These are phyloP conservation scores for Pachyrhizus erosus DNA, from an alignment of 306 rosid species.

Conservation along the genomic window DNA sequence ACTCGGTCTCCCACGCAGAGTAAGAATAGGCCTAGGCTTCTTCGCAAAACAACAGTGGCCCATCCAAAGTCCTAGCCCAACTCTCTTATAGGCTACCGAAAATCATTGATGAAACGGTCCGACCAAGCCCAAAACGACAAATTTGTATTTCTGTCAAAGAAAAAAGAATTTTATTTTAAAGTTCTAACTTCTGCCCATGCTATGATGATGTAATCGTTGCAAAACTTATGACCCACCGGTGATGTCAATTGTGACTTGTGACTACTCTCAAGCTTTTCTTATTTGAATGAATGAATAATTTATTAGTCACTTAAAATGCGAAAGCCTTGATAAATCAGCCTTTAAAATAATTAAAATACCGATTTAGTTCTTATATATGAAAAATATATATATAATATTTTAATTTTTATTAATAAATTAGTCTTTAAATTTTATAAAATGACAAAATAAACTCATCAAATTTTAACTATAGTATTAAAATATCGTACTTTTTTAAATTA, in stretches of 20 bases:
- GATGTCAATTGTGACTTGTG: not conserved
- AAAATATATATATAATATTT: too few species aligned
- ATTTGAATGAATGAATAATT: too few species aligned
- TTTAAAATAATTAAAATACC: too few species aligned
- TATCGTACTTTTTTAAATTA: too few species aligned
- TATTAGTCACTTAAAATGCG: too few species aligned
- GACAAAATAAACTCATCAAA: too few species aligned
- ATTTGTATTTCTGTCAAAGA: not conserved
- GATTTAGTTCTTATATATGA: too few species aligned
- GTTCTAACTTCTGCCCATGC: not conserved
- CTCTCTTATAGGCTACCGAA: not conserved
- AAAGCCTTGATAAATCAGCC: too few species aligned
- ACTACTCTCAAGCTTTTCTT: not conserved
- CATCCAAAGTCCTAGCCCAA: conserved; percentile 29
- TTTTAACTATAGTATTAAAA: too few species aligned
- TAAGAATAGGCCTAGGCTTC: conserved; percentile 5
- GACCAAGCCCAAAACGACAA: not conserved
- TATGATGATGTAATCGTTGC: not conserved
- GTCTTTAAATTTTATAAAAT: too few species aligned
- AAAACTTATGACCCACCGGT: not conserved
- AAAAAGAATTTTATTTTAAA: not conserved
- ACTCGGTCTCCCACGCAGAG: conserved; percentile 2
- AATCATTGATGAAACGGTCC: not conserved
- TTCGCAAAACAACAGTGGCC: not conserved
- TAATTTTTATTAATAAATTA: too few species aligned